phyloP scores from a whole-genome alignment of 1,284 basidiomycete genomes.

The Mycosarcoma mackinlayi region DNA sequence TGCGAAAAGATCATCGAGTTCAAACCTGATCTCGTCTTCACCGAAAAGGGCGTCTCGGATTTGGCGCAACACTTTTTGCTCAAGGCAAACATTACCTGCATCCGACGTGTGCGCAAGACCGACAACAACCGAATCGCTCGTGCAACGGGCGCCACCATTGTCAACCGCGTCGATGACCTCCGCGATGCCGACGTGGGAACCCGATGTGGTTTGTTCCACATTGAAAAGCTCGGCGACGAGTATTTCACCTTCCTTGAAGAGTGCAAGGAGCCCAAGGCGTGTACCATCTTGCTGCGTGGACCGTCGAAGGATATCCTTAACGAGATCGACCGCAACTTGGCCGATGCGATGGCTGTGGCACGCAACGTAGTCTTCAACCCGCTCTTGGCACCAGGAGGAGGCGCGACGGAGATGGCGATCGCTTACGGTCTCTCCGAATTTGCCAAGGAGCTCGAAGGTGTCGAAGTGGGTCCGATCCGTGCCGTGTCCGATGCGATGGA shows the following conservation, averaged over 20 bases:
- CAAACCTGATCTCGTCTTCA: conserved; percentile 94
- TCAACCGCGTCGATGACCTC: conserved; percentile 95
- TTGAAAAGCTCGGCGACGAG: conserved; percentile 98
- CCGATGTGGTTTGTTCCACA: conserved; percentile 90
- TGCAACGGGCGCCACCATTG: conserved; percentile 93
- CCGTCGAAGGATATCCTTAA: conserved; percentile 98
- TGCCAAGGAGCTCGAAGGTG: conserved; percentile 77
- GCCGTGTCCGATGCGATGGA: conserved; percentile 97
- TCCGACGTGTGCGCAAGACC: conserved; percentile 94
- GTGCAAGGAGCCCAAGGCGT: conserved; percentile 93
- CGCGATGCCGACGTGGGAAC: conserved; percentile 92
- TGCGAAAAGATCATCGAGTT: conserved; percentile 89
- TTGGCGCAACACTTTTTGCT: conserved; percentile 92
- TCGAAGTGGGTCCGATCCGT: conserved; percentile 88
- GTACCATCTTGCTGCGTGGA: conserved; percentile 97
- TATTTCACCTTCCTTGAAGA: conserved; percentile 94
- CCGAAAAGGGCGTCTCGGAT: conserved; percentile 95
- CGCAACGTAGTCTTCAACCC: conserved; percentile 98
- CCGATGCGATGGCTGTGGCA: conserved; percentile 96
- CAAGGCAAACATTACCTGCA: conserved; percentile 88
- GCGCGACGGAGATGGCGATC: conserved; percentile 98
- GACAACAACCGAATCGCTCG: conserved; percentile 99
- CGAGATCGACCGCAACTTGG: conserved; percentile 96
- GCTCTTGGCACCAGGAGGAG: conserved; percentile 88
- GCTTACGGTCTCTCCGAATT: conserved; percentile 87